These are phyloP conservation scores for Hanseniaspora lindneri DNA, from an alignment of 805 yeast genomes.

Conservation along the genomic window DNA sequence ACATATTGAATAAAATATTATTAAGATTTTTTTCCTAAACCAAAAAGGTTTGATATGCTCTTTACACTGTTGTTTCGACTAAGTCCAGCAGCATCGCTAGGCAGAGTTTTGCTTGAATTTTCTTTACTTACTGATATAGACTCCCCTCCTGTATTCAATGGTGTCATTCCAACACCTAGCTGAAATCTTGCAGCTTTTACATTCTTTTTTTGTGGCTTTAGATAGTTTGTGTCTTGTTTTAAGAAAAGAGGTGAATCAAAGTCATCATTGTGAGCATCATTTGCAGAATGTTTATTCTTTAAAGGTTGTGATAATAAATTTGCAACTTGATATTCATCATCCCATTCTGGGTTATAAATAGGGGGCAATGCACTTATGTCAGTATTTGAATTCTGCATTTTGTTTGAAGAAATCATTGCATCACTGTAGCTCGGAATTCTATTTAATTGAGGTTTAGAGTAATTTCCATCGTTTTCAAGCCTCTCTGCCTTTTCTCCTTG, in stretches of 20 bases:
- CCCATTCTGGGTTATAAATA: slow-evolving; percentile 14
- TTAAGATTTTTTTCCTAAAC: not conserved
- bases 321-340: not conserved
- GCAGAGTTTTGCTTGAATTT: not conserved
- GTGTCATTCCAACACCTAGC: slow-evolving; percentile 14
- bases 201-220: not conserved
- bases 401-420: slow-evolving; percentile 8
- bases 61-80: not conserved
- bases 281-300: not conserved
- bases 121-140: not conserved
- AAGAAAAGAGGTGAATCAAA: not conserved
- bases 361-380: slow-evolving; percentile 13
- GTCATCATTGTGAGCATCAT: not conserved
- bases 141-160: not conserved
- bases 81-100: not conserved
- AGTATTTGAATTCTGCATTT: slow-evolving; percentile 8
- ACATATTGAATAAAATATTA: too few relatives aligned
- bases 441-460: not conserved
- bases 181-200: slow-evolving; percentile 12
- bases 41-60: not conserved
- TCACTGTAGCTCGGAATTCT: slow-evolving; percentile 14
- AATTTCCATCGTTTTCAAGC: not conserved
- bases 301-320: not conserved
- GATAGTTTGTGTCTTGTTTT: not conserved
- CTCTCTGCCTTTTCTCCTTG: too few relatives aligned